Conservation (phyloP, 768 basidiomycete species). For the Lactarius sanguifluus region DNA sequence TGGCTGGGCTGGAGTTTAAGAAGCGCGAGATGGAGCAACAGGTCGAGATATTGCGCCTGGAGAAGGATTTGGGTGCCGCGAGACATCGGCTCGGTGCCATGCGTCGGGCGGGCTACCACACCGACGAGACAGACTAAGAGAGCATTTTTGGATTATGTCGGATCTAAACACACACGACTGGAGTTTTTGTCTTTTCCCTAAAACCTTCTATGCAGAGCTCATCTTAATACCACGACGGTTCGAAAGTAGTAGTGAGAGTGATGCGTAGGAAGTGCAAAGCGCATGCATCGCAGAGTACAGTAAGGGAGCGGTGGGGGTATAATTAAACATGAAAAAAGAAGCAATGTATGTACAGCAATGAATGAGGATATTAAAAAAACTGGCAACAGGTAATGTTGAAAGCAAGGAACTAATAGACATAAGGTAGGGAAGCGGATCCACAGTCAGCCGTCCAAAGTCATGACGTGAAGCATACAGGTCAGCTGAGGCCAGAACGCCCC, state of each 20-base stretch:
- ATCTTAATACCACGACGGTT: slow-evolving; percentile 22
- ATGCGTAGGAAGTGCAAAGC: slow-evolving; percentile 10
- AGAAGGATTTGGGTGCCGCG: slow-evolving; percentile 91
- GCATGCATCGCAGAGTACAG: slow-evolving; percentile 10
- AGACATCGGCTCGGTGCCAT: slow-evolving; percentile 79
- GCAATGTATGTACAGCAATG: slow-evolving; percentile 20
- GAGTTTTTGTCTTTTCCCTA: background rate
- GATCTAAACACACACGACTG: slow-evolving; percentile 17
- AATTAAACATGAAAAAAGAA: background rate
- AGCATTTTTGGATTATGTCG: background rate
- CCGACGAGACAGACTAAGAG: slow-evolving; percentile 61
- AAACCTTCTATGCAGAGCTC: slow-evolving; percentile 21
- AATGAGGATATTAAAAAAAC: slow-evolving; percentile 14
- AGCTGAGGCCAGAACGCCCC: background rate
- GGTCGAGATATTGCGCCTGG: slow-evolving; percentile 94
- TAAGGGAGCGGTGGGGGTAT: slow-evolving; percentile 22
- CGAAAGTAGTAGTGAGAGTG: slow-evolving; percentile 2
- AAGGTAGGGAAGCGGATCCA: slow-evolving; percentile 24
- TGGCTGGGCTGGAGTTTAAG: slow-evolving; percentile 96
- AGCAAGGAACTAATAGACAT: slow-evolving; percentile 15
- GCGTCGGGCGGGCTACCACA: slow-evolving; percentile 88
- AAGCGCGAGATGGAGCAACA: slow-evolving; percentile 98
- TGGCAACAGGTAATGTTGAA: background rate
- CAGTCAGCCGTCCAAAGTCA: slow-evolving; percentile 3
- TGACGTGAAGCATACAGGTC: slow-evolving; percentile 6